phyloP scores from a whole-genome alignment of 257 asterid species.

The Marsdenia floribunda region DNA sequence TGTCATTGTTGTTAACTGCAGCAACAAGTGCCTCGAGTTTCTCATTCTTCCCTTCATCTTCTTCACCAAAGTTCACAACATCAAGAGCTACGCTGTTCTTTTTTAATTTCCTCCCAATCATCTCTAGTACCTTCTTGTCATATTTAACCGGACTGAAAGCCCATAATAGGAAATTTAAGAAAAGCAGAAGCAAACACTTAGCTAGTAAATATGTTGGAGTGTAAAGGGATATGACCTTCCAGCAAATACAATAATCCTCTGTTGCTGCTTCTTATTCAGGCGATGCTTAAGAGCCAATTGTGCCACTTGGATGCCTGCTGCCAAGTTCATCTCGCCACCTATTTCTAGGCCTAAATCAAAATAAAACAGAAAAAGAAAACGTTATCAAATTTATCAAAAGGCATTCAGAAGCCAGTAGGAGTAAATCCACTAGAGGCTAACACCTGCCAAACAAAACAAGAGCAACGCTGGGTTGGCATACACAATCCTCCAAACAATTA shows the following conservation, averaged over 20 bases:
- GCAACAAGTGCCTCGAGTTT: constrained; percentile 88
- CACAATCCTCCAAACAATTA: neutral
- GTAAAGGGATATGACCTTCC: constrained; percentile 57
- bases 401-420: constrained; percentile 2
- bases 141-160: constrained; percentile 78
- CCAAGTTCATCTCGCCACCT: constrained; percentile 90
- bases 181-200: neutral
- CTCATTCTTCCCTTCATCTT: constrained; percentile 82
- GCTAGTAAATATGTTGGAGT: neutral
- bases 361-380: constrained; percentile 1
- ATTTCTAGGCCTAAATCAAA: constrained; percentile 61
- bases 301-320: constrained; percentile 97
- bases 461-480: neutral
- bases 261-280: constrained; percentile 96
- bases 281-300: constrained; percentile 98
- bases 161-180: neutral
- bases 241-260: constrained; percentile 88
- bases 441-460: neutral
- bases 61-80: constrained; percentile 95
- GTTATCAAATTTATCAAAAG: neutral
- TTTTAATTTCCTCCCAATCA: constrained; percentile 86
- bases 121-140: constrained; percentile 85
- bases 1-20: constrained; percentile 88
- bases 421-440: neutral
- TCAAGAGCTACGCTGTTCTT: constrained; percentile 98